Percentiles rank a stretch among this genome's conserved stretches.
Conservation (phyloP, 352 stramenopile species). For the Chrysophaeum taylorii region DNA sequence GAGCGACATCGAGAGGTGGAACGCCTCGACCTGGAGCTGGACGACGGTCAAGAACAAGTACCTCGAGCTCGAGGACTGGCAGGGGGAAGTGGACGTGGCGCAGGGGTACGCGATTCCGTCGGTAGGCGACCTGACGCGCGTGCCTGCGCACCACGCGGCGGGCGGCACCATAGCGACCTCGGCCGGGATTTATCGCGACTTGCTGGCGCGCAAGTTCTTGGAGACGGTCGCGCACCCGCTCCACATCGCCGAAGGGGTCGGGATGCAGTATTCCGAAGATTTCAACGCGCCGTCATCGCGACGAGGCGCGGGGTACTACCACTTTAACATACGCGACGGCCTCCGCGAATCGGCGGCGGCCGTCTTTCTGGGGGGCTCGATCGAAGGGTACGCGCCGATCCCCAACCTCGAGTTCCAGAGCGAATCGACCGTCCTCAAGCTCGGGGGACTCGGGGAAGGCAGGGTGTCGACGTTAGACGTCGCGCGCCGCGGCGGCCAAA, state of each 20-base stretch:
- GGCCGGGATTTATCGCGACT: slow-evolving; percentile 22
- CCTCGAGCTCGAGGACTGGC: slow-evolving; percentile 57
- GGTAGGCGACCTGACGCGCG: slow-evolving; percentile 17
- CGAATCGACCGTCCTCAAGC: slow-evolving; percentile 40
- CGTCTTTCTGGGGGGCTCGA: slow-evolving; percentile 42
- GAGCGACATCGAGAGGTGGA: slow-evolving; percentile 59
- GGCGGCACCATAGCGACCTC: slow-evolving; percentile 48
- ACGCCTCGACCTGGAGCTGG: slow-evolving; percentile 59
- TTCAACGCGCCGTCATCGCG: slow-evolving; percentile 64
- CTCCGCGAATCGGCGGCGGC: slow-evolving; percentile 63
- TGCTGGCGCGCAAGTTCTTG: slow-evolving; percentile 32
- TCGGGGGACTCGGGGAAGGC: too few relatives aligned
- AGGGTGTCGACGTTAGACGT: too few relatives aligned
- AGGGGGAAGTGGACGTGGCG: slow-evolving; percentile 25
- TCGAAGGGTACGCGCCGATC: slow-evolving; percentile 29
- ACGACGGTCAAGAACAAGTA: slow-evolving; percentile 56
- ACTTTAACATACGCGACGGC: slow-evolving; percentile 68
- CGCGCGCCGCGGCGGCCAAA: too few relatives aligned
- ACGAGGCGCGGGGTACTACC: slow-evolving; percentile 61
- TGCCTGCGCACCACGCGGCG: slow-evolving; percentile 45
- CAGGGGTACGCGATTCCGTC: neutral
- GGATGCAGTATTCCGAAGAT: too few relatives aligned
- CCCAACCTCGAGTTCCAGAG: slow-evolving; percentile 36
- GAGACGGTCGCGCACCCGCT: slow-evolving; percentile 9
- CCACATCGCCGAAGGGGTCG: too few relatives aligned